These are phyloP conservation scores for Scheffersomyces amazonensis DNA, from an alignment of 805 yeast species.

Conservation along the genomic window DNA sequence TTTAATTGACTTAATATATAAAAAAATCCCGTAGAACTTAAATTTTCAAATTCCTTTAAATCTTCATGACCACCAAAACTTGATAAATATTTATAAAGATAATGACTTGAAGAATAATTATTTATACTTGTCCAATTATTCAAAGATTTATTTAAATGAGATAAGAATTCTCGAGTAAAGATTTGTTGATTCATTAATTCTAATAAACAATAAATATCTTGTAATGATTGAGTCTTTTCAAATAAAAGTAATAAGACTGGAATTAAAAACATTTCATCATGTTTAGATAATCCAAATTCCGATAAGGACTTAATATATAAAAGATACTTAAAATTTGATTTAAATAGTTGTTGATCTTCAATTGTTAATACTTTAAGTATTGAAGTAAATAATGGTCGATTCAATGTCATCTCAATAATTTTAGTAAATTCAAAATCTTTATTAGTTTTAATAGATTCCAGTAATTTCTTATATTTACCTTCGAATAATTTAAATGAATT, in stretches of 20 bases:
- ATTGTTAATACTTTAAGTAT: slow-evolving; percentile 12
- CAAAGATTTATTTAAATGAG: slow-evolving; percentile 22
- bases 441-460: slow-evolving; percentile 23
- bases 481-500: slow-evolving; percentile 17
- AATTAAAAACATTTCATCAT: slow-evolving; percentile 38
- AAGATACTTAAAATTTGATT: slow-evolving; percentile 24
- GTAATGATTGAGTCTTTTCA: slow-evolving; percentile 16
- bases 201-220: slow-evolving; percentile 25
- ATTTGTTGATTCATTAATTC: slow-evolving; percentile 33
- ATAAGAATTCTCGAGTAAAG: slow-evolving; percentile 25
- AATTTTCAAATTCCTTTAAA: slow-evolving; percentile 30
- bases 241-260: slow-evolving; percentile 33
- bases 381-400: slow-evolving; percentile 29
- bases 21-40: slow-evolving; percentile 27
- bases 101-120: slow-evolving; percentile 9
- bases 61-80: slow-evolving; percentile 13
- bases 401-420: slow-evolving; percentile 18
- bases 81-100: slow-evolving; percentile 17
- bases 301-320: slow-evolving; percentile 38
- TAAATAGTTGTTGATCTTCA: slow-evolving; percentile 9
- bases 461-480: slow-evolving; percentile 19
- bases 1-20: slow-evolving; percentile 36
- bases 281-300: slow-evolving; percentile 33
- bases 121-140: slow-evolving; percentile 25
- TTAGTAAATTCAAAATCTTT: slow-evolving; percentile 34